These are phyloP conservation scores for Bryoerythrophyllum caledonicum DNA, from an alignment of 225 moss, liverwort and hornwort species.

Conservation along the genomic window DNA sequence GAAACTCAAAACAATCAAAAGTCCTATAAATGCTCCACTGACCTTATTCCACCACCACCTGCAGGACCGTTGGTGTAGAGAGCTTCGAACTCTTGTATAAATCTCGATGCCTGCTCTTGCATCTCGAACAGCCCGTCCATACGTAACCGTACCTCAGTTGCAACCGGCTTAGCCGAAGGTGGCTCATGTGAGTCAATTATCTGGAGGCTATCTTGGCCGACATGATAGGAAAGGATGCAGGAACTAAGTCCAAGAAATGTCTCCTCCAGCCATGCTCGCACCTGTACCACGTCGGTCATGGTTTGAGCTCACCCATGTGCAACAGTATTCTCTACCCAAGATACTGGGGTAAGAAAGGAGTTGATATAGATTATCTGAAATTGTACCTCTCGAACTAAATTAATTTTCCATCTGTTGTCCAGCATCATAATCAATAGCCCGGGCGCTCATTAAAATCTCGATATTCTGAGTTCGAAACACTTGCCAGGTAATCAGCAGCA, in stretches of 20 bases:
- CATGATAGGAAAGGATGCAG: conserved; percentile 59
- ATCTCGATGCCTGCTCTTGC: conserved; percentile 47
- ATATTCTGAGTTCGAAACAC: conserved; percentile 17
- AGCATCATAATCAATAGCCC: conserved; percentile 1
- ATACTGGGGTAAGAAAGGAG: neutral
- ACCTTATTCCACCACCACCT: conserved; percentile 91
- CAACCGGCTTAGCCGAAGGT: conserved; percentile 24
- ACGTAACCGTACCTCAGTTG: conserved; percentile 72
- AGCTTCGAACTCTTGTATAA: conserved; percentile 75
- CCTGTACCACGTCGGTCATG: conserved; percentile 40
- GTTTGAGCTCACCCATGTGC: neutral
- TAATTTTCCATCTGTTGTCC: neutral
- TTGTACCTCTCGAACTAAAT: neutral
- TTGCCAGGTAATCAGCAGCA: conserved; percentile 70
- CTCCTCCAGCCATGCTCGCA: conserved; percentile 85
- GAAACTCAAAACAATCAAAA: neutral
- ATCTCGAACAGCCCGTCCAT: conserved; percentile 78
- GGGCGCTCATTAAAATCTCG: neutral
- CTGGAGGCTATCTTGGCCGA: conserved; percentile 66
- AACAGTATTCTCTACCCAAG: neutral
- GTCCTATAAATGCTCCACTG: conserved; percentile 3
- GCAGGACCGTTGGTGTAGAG: conserved; percentile 91
- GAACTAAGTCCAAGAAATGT: conserved; percentile 41
- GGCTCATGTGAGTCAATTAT: conserved; percentile 25
- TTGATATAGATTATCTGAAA: neutral